Evolutionary conservation across 805 yeast species (phyloP).

Genomic region (Monosporozyma yasuniensis): DNA sequence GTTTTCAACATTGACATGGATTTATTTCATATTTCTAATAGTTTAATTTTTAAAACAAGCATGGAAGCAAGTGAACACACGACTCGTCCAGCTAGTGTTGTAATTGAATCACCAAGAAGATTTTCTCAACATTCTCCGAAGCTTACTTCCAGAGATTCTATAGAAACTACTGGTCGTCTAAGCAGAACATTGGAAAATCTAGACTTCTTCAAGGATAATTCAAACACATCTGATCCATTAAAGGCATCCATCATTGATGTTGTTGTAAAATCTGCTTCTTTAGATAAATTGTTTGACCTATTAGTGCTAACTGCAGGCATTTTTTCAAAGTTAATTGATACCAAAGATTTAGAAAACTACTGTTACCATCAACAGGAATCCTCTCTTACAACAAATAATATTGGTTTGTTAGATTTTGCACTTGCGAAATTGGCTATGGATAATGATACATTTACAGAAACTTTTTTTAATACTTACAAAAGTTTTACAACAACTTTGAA

Average conservation of each 20-base stretch:
- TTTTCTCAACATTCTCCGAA: constrained; percentile 31
- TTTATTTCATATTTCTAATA: constrained; percentile 46
- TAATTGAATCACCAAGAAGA: constrained; percentile 39
- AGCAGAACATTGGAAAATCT: constrained; percentile 24
- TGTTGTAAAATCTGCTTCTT: constrained; percentile 57
- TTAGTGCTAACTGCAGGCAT: constrained; percentile 62
- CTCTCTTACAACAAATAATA: constrained; percentile 2
- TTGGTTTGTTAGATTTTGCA: constrained; percentile 32
- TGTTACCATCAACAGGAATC: constrained; percentile 22
- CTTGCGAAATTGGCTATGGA: constrained; percentile 47
- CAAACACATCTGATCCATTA: constrained; percentile 28
- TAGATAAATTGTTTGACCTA: constrained; percentile 72
- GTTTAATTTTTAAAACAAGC: constrained; percentile 51
- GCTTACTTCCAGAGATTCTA: constrained; percentile 15
- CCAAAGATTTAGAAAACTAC: constrained; percentile 36
- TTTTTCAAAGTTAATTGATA: constrained; percentile 39
- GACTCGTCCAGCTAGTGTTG: constrained; percentile 40
- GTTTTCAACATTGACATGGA: constrained; percentile 53
- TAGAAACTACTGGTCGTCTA: constrained; percentile 13
- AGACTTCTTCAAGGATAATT: constrained; percentile 26
- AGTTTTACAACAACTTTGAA: constrained; percentile 52
- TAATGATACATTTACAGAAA: constrained; percentile 52
- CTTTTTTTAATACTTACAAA: constrained; percentile 62
- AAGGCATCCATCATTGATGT: constrained; percentile 35
- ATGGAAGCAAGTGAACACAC: constrained; percentile 24